phyloP scores from a whole-genome alignment of 352 stramenopile species.

The Pythium apleroticum region DNA sequence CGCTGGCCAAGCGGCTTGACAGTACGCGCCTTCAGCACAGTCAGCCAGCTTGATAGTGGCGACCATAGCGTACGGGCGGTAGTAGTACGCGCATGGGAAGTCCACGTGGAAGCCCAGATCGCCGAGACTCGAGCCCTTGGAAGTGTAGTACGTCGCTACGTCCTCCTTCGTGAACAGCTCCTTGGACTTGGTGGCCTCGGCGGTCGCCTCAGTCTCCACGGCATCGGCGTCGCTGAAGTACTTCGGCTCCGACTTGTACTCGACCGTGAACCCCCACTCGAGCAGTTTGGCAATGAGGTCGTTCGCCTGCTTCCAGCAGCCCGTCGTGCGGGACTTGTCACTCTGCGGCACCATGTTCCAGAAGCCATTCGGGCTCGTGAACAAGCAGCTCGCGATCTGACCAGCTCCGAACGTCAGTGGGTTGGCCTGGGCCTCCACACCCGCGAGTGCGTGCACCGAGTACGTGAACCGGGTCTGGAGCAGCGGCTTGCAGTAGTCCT shows the following conservation, averaged over 20 bases:
- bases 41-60: conserved; percentile 12
- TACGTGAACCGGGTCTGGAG: conserved; percentile 18
- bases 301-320: conserved; percentile 21
- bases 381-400: conserved; percentile 22
- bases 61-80: conserved; percentile 17
- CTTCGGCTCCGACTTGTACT: conserved; percentile 15
- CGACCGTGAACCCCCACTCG: conserved; percentile 19
- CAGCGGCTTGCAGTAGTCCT: conserved; percentile 20
- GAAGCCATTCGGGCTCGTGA: conserved; percentile 22
- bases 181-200: conserved; percentile 1
- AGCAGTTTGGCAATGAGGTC: conserved; percentile 21
- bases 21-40: conserved; percentile 16
- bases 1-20: conserved; percentile 16
- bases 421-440: conserved; percentile 8
- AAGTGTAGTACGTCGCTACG: conserved; percentile 15
- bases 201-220: conserved; percentile 6
- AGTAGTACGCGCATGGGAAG: conserved; percentile 20
- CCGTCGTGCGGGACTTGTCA: conserved; percentile 15
- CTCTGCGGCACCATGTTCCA: conserved; percentile 21
- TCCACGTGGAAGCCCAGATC: conserved; percentile 20
- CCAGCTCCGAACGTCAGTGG: conserved; percentile 5
- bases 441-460: conserved; percentile 16
- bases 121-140: conserved; percentile 9
- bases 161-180: conserved; percentile 13
- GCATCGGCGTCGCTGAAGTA: conserved; percentile 12